A percentile compares a stretch with the other conserved stretches of the same genome.
Conservation (phyloP, 805 yeast genomes). For the Scheffersomyces lignosus region DNA sequence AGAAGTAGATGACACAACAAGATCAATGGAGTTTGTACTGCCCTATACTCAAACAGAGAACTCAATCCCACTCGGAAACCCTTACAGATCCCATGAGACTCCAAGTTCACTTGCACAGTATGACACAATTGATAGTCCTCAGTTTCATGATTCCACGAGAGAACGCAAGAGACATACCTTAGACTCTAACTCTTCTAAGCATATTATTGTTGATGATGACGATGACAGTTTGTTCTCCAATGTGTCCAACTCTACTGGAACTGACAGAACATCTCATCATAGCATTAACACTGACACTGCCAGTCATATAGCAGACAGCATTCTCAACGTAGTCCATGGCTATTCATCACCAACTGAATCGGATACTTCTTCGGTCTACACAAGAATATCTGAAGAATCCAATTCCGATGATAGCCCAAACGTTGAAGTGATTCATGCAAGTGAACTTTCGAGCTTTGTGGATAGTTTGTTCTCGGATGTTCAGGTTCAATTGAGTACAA, state of each 20-base stretch:
- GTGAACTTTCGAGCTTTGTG: not conserved
- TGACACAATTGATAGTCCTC: no score
- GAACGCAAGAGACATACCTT: no score
- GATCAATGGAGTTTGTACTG: no score
- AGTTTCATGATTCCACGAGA: no score
- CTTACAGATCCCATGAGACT: no score
- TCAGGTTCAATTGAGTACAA: not conserved
- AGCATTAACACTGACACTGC: not conserved
- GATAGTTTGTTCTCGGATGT: conserved; percentile 1
- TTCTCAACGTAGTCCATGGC: conserved; percentile 7
- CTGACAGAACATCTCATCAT: not conserved
- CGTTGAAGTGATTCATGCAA: not conserved
- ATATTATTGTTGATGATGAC: no score
- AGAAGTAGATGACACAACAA: no score
- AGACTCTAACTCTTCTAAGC: no score
- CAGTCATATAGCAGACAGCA: conserved; percentile 3
- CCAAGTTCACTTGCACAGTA: no score
- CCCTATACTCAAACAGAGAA: no score
- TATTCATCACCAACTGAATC: conserved; percentile 3
- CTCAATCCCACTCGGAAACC: no score
- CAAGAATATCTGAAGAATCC: conserved; percentile 1
- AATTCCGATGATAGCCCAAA: not conserved
- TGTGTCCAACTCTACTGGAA: conserved; percentile 4
- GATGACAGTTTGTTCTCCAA: conserved; percentile 16
- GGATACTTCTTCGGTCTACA: not conserved